phyloP scores from a whole-genome alignment of 805 yeast genomes.

The Candida dajiaensis region DNA sequence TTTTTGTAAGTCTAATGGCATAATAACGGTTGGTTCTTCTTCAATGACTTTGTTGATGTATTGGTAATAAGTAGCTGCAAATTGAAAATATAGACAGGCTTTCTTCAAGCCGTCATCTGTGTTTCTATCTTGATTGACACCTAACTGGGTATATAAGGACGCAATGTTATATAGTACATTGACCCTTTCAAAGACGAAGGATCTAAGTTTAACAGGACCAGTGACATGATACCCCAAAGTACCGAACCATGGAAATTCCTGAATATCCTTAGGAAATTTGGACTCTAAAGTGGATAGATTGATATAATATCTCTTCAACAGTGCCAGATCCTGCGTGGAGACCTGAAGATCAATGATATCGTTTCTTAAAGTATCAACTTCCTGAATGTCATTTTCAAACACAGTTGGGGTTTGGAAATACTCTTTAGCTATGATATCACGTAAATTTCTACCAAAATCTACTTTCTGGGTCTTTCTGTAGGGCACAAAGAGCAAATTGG shows the following conservation, averaged over 20 bases:
- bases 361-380: slow-evolving; percentile 39
- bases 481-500: slow-evolving; percentile 46
- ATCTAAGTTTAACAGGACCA: slow-evolving; percentile 39
- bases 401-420: slow-evolving; percentile 37
- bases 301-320: slow-evolving; percentile 40
- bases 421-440: slow-evolving; percentile 42
- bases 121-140: slow-evolving; percentile 36
- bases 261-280: slow-evolving; percentile 60
- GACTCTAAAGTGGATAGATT: slow-evolving; percentile 37
- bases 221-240: slow-evolving; percentile 52
- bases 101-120: slow-evolving; percentile 50
- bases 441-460: slow-evolving; percentile 34
- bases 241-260: slow-evolving; percentile 68
- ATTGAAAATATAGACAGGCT: slow-evolving; percentile 61
- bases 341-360: slow-evolving; percentile 31
- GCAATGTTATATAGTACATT: slow-evolving; percentile 69
- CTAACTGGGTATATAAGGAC: slow-evolving; percentile 54
- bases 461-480: slow-evolving; percentile 39
- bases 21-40: slow-evolving; percentile 16
- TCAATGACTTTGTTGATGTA: slow-evolving; percentile 50
- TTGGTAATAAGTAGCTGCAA: slow-evolving; percentile 71
- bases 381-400: slow-evolving; percentile 37
- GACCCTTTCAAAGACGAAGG: slow-evolving; percentile 53
- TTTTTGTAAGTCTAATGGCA: slow-evolving; percentile 42
- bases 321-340: slow-evolving; percentile 30